These are phyloP conservation scores for Metschnikowia chrysomelidarum DNA, from an alignment of 805 yeast species.

Conservation along the genomic window DNA sequence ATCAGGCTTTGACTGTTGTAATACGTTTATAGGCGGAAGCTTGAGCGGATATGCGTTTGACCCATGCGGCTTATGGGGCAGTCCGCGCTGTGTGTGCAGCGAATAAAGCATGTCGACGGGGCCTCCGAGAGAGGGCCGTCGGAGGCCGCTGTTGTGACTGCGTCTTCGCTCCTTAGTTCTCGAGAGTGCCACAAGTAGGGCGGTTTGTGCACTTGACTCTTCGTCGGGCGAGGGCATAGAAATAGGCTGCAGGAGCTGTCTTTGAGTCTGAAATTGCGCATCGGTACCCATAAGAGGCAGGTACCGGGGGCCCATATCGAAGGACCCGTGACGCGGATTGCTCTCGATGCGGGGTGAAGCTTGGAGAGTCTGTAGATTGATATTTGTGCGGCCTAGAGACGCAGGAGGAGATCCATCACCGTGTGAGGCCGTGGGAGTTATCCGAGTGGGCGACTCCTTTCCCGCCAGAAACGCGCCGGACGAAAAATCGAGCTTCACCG, in stretches of 20 bases:
- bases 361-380: constrained; percentile 38
- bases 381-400: constrained; percentile 29
- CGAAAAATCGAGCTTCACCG: constrained; percentile 27
- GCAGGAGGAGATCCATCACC: constrained; percentile 18
- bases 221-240: constrained; percentile 34
- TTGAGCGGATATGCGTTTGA: constrained; percentile 5
- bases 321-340: constrained; percentile 1
- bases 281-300: not conserved
- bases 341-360: constrained; percentile 25
- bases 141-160: constrained; percentile 12
- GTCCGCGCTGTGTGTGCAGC: constrained; percentile 3
- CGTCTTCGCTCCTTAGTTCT: constrained; percentile 20
- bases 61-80: constrained; percentile 1
- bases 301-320: constrained; percentile 1
- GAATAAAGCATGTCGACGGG: constrained; percentile 8
- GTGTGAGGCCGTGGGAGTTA: constrained; percentile 6
- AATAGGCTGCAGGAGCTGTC: constrained; percentile 3
- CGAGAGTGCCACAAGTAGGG: constrained; percentile 42
- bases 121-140: constrained; percentile 13
- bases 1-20: constrained; percentile 15
- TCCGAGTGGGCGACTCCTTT: constrained; percentile 24
- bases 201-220: constrained; percentile 45
- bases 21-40: constrained; percentile 18
- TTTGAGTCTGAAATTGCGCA: not conserved
- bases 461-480: constrained; percentile 23